phyloP scores from a whole-genome alignment of 192 early-diverging fungal species.

The Rhizophagus sp. region DNA sequence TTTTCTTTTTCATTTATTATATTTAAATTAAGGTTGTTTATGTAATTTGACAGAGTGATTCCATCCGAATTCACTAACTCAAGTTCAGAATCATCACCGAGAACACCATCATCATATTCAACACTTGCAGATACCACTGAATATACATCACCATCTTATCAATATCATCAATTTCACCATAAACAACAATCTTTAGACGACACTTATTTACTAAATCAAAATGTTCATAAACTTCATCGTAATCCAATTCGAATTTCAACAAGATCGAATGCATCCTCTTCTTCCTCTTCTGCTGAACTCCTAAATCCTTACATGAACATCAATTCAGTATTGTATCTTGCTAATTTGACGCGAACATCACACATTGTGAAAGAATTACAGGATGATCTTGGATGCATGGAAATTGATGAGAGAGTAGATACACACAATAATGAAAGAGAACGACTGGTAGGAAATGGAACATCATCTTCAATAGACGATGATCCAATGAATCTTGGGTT shows the following conservation, averaged over 20 bases:
- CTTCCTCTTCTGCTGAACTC: slow-evolving; percentile 15
- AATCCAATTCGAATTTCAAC: slow-evolving; percentile 23
- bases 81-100: not conserved
- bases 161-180: not conserved
- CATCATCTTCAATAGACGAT: not conserved
- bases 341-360: slow-evolving; percentile 20
- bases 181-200: not conserved
- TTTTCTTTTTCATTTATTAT: not conserved
- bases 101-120: not conserved
- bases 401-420: slow-evolving; percentile 11
- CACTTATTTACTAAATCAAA: not conserved
- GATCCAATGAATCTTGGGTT: not conserved
- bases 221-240: not conserved
- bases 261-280: slow-evolving; percentile 5
- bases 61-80: not conserved
- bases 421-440: not conserved
- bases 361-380: slow-evolving; percentile 24
- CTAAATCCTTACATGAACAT: slow-evolving; percentile 20
- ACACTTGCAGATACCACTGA: not conserved
- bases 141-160: not conserved
- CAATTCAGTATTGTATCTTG: slow-evolving; percentile 22
- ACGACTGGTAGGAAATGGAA: not conserved
- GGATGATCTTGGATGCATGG: slow-evolving; percentile 16
- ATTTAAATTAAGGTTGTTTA: not conserved
- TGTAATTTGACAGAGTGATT: not conserved